These are phyloP conservation scores for Fusarium sulawesiense DNA, from an alignment of 2,329 filamentous ascomycete species.

Conservation along the genomic window DNA sequence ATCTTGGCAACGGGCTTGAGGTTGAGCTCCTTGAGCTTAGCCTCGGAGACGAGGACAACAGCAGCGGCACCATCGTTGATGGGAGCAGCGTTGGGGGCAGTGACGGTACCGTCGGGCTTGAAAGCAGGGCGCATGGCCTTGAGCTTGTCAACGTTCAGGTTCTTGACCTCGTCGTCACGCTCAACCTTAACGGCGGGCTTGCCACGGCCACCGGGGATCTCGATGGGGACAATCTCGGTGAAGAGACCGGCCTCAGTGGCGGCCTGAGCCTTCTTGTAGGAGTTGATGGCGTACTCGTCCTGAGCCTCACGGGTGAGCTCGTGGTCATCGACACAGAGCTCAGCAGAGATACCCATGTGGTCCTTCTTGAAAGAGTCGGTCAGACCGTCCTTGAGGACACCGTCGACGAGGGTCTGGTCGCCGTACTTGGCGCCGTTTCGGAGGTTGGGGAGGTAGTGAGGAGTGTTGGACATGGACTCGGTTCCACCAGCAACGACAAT, in stretches of 20 bases:
- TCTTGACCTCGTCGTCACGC: conserved; percentile 95
- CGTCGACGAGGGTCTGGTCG: conserved; percentile 88
- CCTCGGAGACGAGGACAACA: conserved; percentile 92
- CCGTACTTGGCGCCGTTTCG: conserved; percentile 94
- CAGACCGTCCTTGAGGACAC: conserved; percentile 92
- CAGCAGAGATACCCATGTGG: conserved; percentile 93
- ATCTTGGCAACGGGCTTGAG: conserved; percentile 96
- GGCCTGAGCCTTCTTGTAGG: conserved; percentile 92
- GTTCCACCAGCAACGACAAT: conserved; percentile 94
- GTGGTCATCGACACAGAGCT: conserved; percentile 91
- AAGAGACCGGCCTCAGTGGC: conserved; percentile 86
- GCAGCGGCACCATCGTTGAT: conserved; percentile 95
- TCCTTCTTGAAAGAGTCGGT: conserved; percentile 96
- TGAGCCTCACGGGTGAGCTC: conserved; percentile 84
- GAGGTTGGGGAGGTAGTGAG: conserved; percentile 92
- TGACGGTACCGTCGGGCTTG: conserved; percentile 87
- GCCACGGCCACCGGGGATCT: conserved; percentile 87
- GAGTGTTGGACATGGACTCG: conserved; percentile 98
- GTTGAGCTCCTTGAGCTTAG: conserved; percentile 90
- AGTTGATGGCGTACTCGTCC: conserved; percentile 95
- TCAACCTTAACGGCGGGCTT: conserved; percentile 86
- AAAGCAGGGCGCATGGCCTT: conserved; percentile 87
- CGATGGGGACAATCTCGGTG: conserved; percentile 88
- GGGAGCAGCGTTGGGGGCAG: conserved; percentile 94
- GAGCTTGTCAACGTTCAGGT: conserved; percentile 86